Evolutionary conservation across 208 protist species (phyloP), one percentile per base, ranked within the genome.

Genomic region (Wallacemonas collosoma): DNA sequence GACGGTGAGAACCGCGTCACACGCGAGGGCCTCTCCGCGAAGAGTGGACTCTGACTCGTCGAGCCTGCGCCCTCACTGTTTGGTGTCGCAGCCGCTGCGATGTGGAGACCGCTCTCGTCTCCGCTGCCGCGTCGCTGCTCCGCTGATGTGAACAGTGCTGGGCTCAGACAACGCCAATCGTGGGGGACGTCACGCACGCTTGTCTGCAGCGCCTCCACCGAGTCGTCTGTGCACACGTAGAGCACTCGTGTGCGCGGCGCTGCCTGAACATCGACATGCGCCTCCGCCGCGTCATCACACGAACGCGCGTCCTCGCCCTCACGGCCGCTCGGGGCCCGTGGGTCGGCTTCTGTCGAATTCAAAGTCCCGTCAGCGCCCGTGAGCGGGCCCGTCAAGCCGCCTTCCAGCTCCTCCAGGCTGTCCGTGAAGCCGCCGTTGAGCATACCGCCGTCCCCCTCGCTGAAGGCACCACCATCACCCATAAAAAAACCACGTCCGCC

Each of bases 161-260:
- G 53, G 26, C 76, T 75, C 17, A 86, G 62, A 61, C 85, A 93
- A 5, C 83, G 62, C 88, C 88, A 93, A 5, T 66, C 65, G 26
- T 17, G 51, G n/a, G 88, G 88, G 77, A 90, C 77, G 12, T 45
- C 63, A 3, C 38, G 54, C 65, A 88, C 73, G 6, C 80, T 71
- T 0, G 53, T 45, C 35, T 67, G 57, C 36, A 89, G 76, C 48
- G 74, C 81, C 6, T 71, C 54, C 12, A 79, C 44, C 3, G 79
- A 73, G 36, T 82, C 76, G 60, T 93, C 88, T 1, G 78, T 77
- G 71, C 81, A 87, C 47, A 93, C 41, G 72, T 89, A 93, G n/a
- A 93, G 41, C 15, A 91, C 81, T 39, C 85, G 80, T 50, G 90
- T 80, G 38, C 64, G 71, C 3, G 55, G 51, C 1, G 17, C 50